Conservation (phyloP, 2,329 filamentous ascomycete genomes). For the Ceratocystiopsis sp. region DNA sequence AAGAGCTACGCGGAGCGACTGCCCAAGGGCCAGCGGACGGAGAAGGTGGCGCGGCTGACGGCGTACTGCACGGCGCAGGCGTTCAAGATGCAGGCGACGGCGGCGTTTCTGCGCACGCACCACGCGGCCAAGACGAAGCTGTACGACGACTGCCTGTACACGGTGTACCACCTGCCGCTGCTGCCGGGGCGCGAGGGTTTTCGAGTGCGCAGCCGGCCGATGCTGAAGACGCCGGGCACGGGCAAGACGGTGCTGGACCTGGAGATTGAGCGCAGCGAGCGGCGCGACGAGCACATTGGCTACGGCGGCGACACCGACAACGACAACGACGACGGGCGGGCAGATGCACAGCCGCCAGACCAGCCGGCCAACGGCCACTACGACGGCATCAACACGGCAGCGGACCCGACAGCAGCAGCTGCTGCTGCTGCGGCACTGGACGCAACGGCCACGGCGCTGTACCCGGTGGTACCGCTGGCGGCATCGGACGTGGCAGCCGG, state of each 20-base stretch:
- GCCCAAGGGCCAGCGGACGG: slow-evolving; percentile 71
- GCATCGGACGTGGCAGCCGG: background rate
- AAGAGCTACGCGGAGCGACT: slow-evolving; percentile 92
- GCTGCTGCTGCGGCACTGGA: no score
- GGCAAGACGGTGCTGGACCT: slow-evolving; percentile 87
- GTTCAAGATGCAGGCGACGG: slow-evolving; percentile 78
- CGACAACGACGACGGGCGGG: slow-evolving; percentile 12
- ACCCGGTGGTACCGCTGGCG: slow-evolving; percentile 1
- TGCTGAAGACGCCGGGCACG: slow-evolving; percentile 74
- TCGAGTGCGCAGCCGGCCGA: slow-evolving; percentile 73
- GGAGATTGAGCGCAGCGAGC: slow-evolving; percentile 88
- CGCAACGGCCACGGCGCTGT: background rate
- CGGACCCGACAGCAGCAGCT: no score
- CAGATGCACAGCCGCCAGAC: background rate
- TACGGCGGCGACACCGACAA: slow-evolving; percentile 28
- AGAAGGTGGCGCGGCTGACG: slow-evolving; percentile 78
- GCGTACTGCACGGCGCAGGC: slow-evolving; percentile 93
- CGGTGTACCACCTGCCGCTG: slow-evolving; percentile 82
- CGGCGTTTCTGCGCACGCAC: slow-evolving; percentile 70
- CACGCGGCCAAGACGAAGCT: slow-evolving; percentile 89
- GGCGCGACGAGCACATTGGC: slow-evolving; percentile 75
- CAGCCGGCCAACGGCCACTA: background rate
- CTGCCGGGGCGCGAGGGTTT: slow-evolving; percentile 77
- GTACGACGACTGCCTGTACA: slow-evolving; percentile 95
- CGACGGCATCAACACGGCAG: background rate